Base-by-base conservation (phyloP, 2,329 filamentous ascomycete species). In the Penicillium hordei region DNA sequence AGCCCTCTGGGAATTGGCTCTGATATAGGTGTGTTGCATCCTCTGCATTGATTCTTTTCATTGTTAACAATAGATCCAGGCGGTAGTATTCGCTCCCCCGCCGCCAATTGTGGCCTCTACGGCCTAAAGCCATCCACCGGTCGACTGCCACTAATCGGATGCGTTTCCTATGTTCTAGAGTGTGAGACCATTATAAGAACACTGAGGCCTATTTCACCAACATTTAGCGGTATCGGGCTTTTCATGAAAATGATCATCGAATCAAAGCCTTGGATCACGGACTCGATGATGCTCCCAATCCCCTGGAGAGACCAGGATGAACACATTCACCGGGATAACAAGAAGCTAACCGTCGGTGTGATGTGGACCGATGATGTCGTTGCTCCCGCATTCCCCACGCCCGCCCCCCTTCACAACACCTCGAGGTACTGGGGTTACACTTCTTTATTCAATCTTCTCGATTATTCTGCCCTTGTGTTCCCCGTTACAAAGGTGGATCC, bases 371-470 rank as follows among this genome's bases (percentile, higher is more conserved):
- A 89, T 66, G 82, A 80, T 17, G 77, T 87, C 34, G 85, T 88
- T 2, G 76, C 71, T 3, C 86, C 87, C 0, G 82, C 78, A 0
- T 82, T 81, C 0, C 83, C 84, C 1, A 79, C 82, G 1, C 76
- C 77, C 3, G 83, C 83, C n/a, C 82, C 79, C 3, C 72, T 82
- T 60, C 78, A 85, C 60, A 70, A 84, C 61, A 72, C 77, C 58
- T 66, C 88, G 68, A 77, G 72, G 38, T 84, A 83, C 62, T 90
- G 86, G 86, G 81, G 81, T 1, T 90, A 90, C 63, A 88, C 86
- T 0, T 76, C 81, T 0, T 82, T 86, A 60, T 90, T 86, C 86
- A 90, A 90, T 67, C 65, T 89, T 42, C 79, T 90, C 1, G 86
- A 90, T 69, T 89, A 88, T 69, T 85, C 87, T 0, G 81, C 79